Evolutionary conservation across 306 rosid genomes (phyloP), one percentile per base, ranked within the genome.

Genomic region (Psophocarpus tetragonolobus): DNA sequence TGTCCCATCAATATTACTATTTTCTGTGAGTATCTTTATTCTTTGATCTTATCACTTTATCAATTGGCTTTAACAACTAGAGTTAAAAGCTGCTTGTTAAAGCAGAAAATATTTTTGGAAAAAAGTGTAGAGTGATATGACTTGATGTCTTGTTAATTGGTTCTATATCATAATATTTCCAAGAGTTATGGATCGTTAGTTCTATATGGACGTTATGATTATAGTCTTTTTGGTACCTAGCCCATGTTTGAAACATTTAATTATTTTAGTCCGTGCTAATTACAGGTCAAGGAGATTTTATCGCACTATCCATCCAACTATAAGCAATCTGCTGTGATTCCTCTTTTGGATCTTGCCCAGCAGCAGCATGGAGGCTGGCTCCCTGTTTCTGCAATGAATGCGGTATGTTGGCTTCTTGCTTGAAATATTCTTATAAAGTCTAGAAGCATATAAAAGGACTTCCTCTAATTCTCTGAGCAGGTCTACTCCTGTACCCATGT

Each of bases 281-380:
- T 73, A 20, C 78, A 95, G 99, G 94, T 69, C 73, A 87, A 86
- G 87, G 99, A 96, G 86, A 92, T 92, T 57, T 0, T 96, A 38
- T 92, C 99, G 65, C 97, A 96, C 87, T 95, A 95, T 87, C 99
- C 99, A 51, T 86, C 98, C 81, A 95, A 95, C 88, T 95, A 95
- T 80, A 96, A 96, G 90, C 98, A 96, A 85, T 96, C 99, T 77
- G 99, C 97, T 8, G 97, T 88, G 79, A 96, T 96, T 83, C 97
- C 98, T 74, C 80, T 96, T 76, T 85, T 96, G 67, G 99, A 96
- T 91, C 99, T 96, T 85, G 98, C 99, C 50, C 99, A 96, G 78
- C 99, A 96, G 85, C 99, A 96, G 86, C 96, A 96, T 82, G 98
- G 97, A 44, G 99, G 98, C 15, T 96, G 99, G 99, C 93, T 96